phyloP scores from a whole-genome alignment of 352 stramenopile genomes.

The Pythium diclinum region DNA sequence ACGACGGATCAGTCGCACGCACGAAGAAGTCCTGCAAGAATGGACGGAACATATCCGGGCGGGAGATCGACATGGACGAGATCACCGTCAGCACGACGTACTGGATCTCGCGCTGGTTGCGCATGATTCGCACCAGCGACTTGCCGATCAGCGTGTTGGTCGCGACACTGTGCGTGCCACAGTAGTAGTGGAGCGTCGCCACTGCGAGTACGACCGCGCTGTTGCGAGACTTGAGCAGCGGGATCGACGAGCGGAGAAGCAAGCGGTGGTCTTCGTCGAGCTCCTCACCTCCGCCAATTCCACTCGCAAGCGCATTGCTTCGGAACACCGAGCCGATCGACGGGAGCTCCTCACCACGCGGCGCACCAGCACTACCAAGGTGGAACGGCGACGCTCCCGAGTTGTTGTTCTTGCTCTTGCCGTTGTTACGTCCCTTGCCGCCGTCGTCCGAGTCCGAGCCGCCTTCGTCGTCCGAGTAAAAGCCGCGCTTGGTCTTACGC shows the following conservation, averaged over 20 bases:
- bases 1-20: constrained; percentile 92
- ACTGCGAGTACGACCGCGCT: constrained; percentile 96
- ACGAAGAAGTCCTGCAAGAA: constrained; percentile 98
- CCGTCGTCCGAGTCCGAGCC: constrained; percentile 75
- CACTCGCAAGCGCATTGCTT: constrained; percentile 60
- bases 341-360: constrained; percentile 41
- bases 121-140: constrained; percentile 96
- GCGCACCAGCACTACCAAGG: constrained; percentile 14
- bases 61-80: constrained; percentile 91
- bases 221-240: constrained; percentile 96
- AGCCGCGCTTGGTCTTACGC: constrained; percentile 85
- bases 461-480: constrained; percentile 98
- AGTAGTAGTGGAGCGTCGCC: constrained; percentile 97
- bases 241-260: constrained; percentile 93
- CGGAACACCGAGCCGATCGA: constrained; percentile 77
- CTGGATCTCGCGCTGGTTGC: constrained; percentile 96
- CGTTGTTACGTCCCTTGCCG: not conserved
- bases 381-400: constrained; percentile 34
- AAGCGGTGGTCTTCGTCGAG: constrained; percentile 96
- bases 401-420: constrained; percentile 25
- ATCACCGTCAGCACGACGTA: constrained; percentile 97
- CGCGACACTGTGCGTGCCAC: constrained; percentile 84
- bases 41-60: constrained; percentile 94
- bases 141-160: constrained; percentile 93
- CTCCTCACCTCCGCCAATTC: constrained; percentile 72